These are phyloP conservation scores for Trichoderma lentiforme DNA, from an alignment of 2,329 filamentous ascomycete species.

Conservation along the genomic window DNA sequence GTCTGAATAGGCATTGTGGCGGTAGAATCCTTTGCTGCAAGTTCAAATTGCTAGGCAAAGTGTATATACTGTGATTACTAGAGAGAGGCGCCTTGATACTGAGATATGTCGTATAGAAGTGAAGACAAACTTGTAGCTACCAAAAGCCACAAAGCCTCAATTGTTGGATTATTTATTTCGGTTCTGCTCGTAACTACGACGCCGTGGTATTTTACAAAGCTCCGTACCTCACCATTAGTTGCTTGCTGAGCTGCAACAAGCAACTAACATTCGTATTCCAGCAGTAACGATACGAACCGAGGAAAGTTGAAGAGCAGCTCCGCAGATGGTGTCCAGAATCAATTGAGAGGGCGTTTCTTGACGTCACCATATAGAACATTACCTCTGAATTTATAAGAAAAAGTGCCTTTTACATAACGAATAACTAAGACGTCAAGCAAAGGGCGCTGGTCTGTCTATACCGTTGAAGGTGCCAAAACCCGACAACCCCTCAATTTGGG, in stretches of 20 bases:
- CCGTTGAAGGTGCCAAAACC: background rate
- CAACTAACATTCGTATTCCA: background rate
- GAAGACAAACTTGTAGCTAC: background rate
- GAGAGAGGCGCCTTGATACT: background rate
- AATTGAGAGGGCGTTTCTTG: background rate
- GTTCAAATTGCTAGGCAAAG: background rate
- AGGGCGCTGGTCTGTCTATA: background rate
- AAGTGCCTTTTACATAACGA: background rate
- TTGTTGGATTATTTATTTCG: background rate
- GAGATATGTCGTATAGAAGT: background rate
- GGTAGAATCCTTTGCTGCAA: background rate
- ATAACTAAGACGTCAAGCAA: background rate
- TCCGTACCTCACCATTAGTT: background rate
- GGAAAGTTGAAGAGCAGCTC: background rate
- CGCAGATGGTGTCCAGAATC: background rate
- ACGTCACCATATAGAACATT: background rate
- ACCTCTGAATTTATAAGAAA: background rate
- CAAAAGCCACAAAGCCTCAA: background rate
- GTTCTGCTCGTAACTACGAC: background rate
- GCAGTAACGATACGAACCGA: background rate
- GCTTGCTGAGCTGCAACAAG: background rate
- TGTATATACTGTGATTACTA: background rate
- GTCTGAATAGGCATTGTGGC: conserved; percentile 19
- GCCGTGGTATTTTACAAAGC: background rate
- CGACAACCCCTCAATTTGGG: background rate